These are phyloP conservation scores for Kurtzmaniella quercitrusa DNA, from an alignment of 1,139 yeast genomes.

Conservation along the genomic window DNA sequence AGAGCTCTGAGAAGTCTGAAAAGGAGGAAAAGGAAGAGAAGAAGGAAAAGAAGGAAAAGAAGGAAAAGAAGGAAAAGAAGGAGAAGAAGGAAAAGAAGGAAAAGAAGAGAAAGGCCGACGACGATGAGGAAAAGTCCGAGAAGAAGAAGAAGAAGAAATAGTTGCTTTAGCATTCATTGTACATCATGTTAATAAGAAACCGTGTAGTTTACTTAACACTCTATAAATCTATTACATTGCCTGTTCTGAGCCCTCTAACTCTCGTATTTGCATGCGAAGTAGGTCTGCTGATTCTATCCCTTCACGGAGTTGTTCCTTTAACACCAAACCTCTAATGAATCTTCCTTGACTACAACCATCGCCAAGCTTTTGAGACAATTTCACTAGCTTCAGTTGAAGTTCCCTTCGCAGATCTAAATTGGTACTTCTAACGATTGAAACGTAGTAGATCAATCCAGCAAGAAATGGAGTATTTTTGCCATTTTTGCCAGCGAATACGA, in stretches of 20 bases:
- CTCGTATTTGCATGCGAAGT: neutral
- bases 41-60: slow-evolving; percentile 58
- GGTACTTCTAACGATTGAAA: slow-evolving; percentile 1
- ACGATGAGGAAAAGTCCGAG: slow-evolving; percentile 36
- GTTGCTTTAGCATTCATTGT: slow-evolving; percentile 1
- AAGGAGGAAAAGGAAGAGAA: slow-evolving; percentile 53
- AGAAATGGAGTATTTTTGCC: slow-evolving; percentile 3
- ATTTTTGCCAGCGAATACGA: neutral
- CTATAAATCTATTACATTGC: neutral
- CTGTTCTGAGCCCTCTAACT: neutral
- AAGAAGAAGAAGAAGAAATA: slow-evolving; percentile 43
- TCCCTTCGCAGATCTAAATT: neutral
- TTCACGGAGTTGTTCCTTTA: neutral
- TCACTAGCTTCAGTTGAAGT: neutral
- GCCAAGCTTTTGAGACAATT: neutral
- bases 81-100: slow-evolving; percentile 53
- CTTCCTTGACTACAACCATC: slow-evolving; percentile 1
- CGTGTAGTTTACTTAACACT: neutral
- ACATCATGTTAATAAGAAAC: neutral
- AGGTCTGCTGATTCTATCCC: neutral
- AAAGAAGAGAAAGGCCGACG: slow-evolving; percentile 50
- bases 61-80: slow-evolving; percentile 35
- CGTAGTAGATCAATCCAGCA: slow-evolving; percentile 4
- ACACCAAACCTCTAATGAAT: neutral
- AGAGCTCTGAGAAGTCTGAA: slow-evolving; percentile 33